Conservation (phyloP, 2,329 filamentous ascomycete species). For the Neophaeococcomyces mojaviensis region DNA sequence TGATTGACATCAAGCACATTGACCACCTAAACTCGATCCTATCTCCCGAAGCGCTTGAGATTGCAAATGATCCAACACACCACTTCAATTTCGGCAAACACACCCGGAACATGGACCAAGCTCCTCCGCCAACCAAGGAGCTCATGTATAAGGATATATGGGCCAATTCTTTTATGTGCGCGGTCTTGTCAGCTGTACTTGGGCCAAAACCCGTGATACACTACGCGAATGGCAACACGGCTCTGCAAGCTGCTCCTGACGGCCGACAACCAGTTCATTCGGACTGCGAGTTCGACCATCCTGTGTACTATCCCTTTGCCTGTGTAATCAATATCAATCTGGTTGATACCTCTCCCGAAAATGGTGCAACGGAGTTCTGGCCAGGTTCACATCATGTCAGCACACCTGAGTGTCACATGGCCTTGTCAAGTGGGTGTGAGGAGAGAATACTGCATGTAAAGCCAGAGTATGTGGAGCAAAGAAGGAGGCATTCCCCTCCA, state of each 20-base stretch:
- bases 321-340: slow-evolving; percentile 43
- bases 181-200: slow-evolving; percentile 29
- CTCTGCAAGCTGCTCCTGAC: slow-evolving; percentile 28
- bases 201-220: slow-evolving; percentile 32
- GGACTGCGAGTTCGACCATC: slow-evolving; percentile 42
- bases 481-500: slow-evolving; percentile 29
- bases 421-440: slow-evolving; percentile 10
- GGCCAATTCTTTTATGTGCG: slow-evolving; percentile 32
- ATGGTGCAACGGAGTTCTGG: slow-evolving; percentile 47
- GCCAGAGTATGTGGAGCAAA: slow-evolving; percentile 26
- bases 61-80: slow-evolving; percentile 24
- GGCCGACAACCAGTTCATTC: slow-evolving; percentile 36
- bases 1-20: slow-evolving; percentile 27
- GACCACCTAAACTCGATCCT: slow-evolving; percentile 27
- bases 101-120: slow-evolving; percentile 36
- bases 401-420: slow-evolving; percentile 25
- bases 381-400: slow-evolving; percentile 41
- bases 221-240: slow-evolving; percentile 36
- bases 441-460: slow-evolving; percentile 25
- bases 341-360: slow-evolving; percentile 37
- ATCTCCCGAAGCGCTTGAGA: slow-evolving; percentile 26
- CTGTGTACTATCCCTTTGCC: slow-evolving; percentile 40
- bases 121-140: slow-evolving; percentile 28
- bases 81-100: slow-evolving; percentile 28
- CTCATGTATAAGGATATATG: slow-evolving; percentile 34